Evolutionary conservation across 1,139 yeast species (phyloP).

Genomic region (Hansenula sp.): DNA sequence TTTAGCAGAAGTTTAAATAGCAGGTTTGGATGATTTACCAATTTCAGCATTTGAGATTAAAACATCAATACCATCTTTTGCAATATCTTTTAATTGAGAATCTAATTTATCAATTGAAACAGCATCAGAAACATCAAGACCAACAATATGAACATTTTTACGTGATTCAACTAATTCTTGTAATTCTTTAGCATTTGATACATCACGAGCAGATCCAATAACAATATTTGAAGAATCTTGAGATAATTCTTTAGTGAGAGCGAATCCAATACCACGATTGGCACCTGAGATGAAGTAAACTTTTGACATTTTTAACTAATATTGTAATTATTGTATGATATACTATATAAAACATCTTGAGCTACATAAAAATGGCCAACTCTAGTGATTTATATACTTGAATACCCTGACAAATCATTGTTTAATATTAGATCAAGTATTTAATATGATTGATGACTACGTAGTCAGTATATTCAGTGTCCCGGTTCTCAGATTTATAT

Average conservation of each 20-base stretch:
- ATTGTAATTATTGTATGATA: too few relatives aligned
- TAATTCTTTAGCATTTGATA: not conserved
- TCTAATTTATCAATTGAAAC: conserved; percentile 4
- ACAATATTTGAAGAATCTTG: not conserved
- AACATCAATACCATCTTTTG: conserved; percentile 10
- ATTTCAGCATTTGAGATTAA: conserved; percentile 9
- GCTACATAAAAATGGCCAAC: too few relatives aligned
- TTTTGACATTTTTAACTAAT: too few relatives aligned
- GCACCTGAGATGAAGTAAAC: conserved; percentile 14
- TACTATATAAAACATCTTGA: too few relatives aligned
- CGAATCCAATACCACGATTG: conserved; percentile 14
- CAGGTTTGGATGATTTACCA: not conserved
- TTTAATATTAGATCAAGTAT: too few relatives aligned
- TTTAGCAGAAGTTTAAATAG: conserved; percentile 2
- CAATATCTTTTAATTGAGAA: not conserved
- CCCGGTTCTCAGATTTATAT: too few relatives aligned
- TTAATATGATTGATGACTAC: too few relatives aligned
- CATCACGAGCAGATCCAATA: conserved; percentile 11
- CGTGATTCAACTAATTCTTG: not conserved
- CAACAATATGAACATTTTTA: not conserved
- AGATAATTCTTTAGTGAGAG: conserved; percentile 3
- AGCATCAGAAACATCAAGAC: not conserved
- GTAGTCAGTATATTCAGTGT: too few relatives aligned
- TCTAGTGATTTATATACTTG: too few relatives aligned
- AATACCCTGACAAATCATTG: too few relatives aligned